A percentile compares a stretch with the other conserved stretches of the same genome.
phyloP scores from a whole-genome alignment of 768 basidiomycete species.

The Psilocybe cubensis region DNA sequence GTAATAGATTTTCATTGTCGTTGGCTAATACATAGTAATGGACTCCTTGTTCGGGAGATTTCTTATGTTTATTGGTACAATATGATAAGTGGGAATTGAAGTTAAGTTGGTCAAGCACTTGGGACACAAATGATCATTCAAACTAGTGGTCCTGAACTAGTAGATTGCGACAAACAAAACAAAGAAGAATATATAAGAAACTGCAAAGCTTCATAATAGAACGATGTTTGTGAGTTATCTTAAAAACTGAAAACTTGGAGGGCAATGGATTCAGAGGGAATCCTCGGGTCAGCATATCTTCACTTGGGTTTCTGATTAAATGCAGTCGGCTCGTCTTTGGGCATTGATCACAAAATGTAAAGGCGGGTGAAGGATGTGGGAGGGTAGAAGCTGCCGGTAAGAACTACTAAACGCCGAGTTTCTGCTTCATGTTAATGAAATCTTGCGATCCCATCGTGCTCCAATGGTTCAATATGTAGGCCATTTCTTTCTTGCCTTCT shows the following conservation, averaged over 20 bases:
- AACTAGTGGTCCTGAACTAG: background rate
- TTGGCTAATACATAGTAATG: background rate
- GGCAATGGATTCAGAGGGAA: background rate
- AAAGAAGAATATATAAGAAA: background rate
- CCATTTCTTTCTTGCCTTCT: slow-evolving; percentile 61
- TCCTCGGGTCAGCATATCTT: background rate
- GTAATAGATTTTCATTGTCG: background rate
- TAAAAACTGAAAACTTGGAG: background rate
- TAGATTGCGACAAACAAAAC: background rate
- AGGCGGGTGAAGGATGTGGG: slow-evolving; percentile 6
- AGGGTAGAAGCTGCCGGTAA: slow-evolving; percentile 8
- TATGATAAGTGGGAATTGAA: slow-evolving; percentile 17
- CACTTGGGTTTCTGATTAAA: background rate
- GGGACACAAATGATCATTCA: no score
- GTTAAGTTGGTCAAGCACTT: background rate
- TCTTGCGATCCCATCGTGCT: slow-evolving; percentile 49
- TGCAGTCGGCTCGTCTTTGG: background rate
- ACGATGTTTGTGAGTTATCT: background rate
- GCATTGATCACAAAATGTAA: background rate
- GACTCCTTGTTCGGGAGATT: background rate
- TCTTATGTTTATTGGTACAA: slow-evolving; percentile 13
- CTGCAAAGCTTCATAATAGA: background rate
- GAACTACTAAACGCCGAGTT: slow-evolving; percentile 52
- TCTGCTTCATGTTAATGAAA: slow-evolving; percentile 56
- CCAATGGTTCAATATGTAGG: slow-evolving; percentile 51